Evolutionary conservation across 768 basidiomycete genomes (phyloP), one percentile per base, ranked within the genome.

Genomic region (Peribolospora kevripleyi): DNA sequence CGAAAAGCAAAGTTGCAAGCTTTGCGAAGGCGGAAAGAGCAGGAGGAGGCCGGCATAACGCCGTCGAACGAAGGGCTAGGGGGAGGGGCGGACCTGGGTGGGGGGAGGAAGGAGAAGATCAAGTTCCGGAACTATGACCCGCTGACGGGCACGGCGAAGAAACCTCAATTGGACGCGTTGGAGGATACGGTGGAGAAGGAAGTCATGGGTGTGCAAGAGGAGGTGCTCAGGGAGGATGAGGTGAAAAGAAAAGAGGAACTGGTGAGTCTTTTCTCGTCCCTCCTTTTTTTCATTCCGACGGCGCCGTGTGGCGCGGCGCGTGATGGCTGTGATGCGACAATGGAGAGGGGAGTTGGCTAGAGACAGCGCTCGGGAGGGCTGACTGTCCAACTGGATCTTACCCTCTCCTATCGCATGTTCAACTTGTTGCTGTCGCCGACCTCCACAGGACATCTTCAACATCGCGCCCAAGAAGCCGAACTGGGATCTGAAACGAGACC

Each of bases 111-210:
- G 25, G 66, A 67, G 48, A 59, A 61, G 7, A 66, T 70, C 62
- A 66, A 64, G 49, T 69, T 68, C 55, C 77, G 91, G 42, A 90
- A 90, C 63, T 97, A 83, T 66, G 91, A 97, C 68, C 86, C 87
- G 2, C 78, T 79, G 60, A 83, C 85, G 39, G 77, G 82, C 56
- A 82, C 80, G 52, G 67, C 82, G 61, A 76, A 76, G 66, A 85
- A 81, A 67, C 79, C 73, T 63, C 68, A 69, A 38, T 66, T 64
- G 7, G 77, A 77, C 50, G 78, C 76, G 53, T 71, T 67, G 37
- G 72, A 79, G 58, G 85, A 93, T 61, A 93, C 91, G 0, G 79
- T 97, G 2, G 91, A 97, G 69, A 79, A 77, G 61, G 72, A 79
- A 56, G 80, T 91, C 3, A 74, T 79, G 54, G 87, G 87, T 0